Conservation (phyloP, 768 basidiomycete species). For the Mycena belliarum region DNA sequence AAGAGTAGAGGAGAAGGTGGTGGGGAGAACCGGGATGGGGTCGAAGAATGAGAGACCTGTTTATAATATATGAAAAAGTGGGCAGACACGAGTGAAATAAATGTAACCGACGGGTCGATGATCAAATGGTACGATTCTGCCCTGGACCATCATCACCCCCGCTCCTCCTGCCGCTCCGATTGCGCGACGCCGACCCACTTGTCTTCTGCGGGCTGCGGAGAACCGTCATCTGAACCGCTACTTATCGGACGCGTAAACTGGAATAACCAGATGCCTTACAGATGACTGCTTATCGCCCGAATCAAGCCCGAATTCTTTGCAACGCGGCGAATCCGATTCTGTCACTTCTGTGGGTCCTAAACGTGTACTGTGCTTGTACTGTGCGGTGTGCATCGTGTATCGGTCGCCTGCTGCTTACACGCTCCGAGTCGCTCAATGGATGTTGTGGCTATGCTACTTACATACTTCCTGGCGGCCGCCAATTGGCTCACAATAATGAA, state of each 20-base stretch:
- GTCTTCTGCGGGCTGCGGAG: background rate
- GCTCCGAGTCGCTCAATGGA: too few species aligned
- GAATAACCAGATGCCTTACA: background rate
- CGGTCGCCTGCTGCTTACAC: too few species aligned
- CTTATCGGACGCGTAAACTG: background rate
- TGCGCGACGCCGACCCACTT: background rate
- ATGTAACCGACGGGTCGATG: background rate
- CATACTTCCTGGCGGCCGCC: too few species aligned
- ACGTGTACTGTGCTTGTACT: background rate
- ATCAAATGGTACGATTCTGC: background rate
- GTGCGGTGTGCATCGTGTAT: background rate
- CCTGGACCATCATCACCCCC: too few species aligned
- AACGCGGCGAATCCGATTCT: background rate
- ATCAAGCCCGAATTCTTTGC: background rate
- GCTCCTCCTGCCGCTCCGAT: background rate
- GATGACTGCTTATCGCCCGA: background rate
- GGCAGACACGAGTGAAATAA: background rate
- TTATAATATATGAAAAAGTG: background rate
- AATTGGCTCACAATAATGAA: too few species aligned
- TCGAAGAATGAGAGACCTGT: background rate
- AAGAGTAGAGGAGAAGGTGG: slow-evolving; percentile 17
- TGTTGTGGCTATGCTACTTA: too few species aligned
- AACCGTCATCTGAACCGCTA: background rate
- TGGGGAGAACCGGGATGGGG: slow-evolving; percentile 11
- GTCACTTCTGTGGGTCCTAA: background rate